Percentiles rank a stretch among this genome's conserved stretches.
Conservation (phyloP, 2,329 filamentous ascomycete genomes). For the Trichophyton benhamiae region DNA sequence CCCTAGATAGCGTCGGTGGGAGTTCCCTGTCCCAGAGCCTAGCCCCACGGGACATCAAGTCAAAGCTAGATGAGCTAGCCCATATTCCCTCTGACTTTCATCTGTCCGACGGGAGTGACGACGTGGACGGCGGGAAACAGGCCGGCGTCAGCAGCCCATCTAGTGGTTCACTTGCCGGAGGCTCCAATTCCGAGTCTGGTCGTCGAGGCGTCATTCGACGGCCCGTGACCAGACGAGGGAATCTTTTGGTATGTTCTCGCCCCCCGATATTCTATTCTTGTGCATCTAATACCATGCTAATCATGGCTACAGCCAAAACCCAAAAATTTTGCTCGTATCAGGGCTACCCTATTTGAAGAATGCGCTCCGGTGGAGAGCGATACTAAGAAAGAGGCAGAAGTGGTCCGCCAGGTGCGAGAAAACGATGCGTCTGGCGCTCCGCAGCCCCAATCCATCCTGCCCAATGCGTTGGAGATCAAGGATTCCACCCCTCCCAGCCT, state of each 20-base stretch:
- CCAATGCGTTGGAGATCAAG: slow-evolving; percentile 4
- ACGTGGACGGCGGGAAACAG: slow-evolving; percentile 46
- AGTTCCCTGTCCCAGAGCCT: slow-evolving; percentile 39
- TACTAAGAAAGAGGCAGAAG: slow-evolving; percentile 80
- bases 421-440: slow-evolving; percentile 55
- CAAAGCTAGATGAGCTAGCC: slow-evolving; percentile 76
- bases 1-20: slow-evolving; percentile 40
- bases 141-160: slow-evolving; percentile 23
- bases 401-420: slow-evolving; percentile 88
- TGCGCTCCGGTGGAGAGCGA: slow-evolving; percentile 77
- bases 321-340: slow-evolving; percentile 86
- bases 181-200: slow-evolving; percentile 36
- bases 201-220: slow-evolving; percentile 68
- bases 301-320: slow-evolving; percentile 65
- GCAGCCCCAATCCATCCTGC: slow-evolving; percentile 32
- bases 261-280: neutral
- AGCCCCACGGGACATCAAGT: slow-evolving; percentile 20
- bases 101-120: slow-evolving; percentile 66
- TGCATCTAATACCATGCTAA: neutral
- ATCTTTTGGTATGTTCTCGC: slow-evolving; percentile 55
- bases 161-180: slow-evolving; percentile 15
- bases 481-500: slow-evolving; percentile 3
- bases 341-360: slow-evolving; percentile 81
- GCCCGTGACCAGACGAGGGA: slow-evolving; percentile 74
- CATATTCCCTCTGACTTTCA: slow-evolving; percentile 82